Conservation (phyloP, 805 yeast genomes). For the Millerozyma miso region DNA sequence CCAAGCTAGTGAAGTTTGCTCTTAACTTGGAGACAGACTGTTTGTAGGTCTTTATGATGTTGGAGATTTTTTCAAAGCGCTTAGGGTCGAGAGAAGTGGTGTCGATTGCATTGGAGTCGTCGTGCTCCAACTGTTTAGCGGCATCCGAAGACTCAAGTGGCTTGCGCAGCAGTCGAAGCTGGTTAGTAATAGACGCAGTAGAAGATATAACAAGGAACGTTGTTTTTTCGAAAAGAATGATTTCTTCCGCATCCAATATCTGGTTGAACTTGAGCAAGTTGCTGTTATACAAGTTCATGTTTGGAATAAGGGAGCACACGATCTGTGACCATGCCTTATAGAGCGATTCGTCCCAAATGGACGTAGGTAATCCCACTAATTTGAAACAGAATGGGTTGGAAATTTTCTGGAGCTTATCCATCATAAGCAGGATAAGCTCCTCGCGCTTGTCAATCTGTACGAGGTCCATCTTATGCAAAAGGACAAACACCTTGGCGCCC, state of each 20-base stretch:
- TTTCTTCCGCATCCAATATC: conserved; percentile 80
- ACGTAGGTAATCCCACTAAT: conserved; percentile 84
- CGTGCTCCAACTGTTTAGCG: conserved; percentile 1
- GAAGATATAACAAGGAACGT: conserved; percentile 81
- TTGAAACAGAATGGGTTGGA: conserved; percentile 63
- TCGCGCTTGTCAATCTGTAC: conserved; percentile 83
- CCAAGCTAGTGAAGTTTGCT: conserved; percentile 74
- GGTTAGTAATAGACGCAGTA: conserved; percentile 40
- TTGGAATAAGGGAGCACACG: conserved; percentile 92
- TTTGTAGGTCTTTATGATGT: conserved; percentile 89
- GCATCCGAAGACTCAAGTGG: background rate
- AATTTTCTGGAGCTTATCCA: conserved; percentile 72
- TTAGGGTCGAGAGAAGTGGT: conserved; percentile 66
- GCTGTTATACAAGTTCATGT: conserved; percentile 74
- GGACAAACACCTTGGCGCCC: conserved; percentile 83
- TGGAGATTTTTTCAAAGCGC: conserved; percentile 89
- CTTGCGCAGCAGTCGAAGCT: conserved; percentile 8
- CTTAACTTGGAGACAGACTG: conserved; percentile 86
- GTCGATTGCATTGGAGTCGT: conserved; percentile 1
- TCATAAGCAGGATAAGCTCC: conserved; percentile 78
- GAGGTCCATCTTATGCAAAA: conserved; percentile 93
- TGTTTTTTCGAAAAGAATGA: conserved; percentile 86
- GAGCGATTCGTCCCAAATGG: conserved; percentile 94
- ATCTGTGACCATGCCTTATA: conserved; percentile 97
- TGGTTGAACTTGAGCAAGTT: conserved; percentile 69